Base-by-base conservation (phyloP, 306 rosid species). In the Cucurbita maxima region DNA sequence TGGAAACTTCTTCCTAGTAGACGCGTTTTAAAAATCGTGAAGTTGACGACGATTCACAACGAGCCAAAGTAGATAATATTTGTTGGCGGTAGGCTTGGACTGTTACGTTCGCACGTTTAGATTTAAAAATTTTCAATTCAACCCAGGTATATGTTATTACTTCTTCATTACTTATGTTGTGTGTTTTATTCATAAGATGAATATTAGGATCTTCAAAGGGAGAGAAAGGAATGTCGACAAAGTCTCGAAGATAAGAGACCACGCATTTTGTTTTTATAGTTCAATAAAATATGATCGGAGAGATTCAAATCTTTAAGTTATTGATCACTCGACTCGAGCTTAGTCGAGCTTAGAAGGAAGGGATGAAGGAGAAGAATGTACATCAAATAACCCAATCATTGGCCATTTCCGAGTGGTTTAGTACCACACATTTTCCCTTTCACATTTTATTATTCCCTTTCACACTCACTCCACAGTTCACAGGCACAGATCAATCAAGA, bases 161-260 rank as follows among this genome's bases (percentile, higher is more conserved):
- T 19, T 14, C 36, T 9, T 57, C 67, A 8, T 36, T 60, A 41
- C 54, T 20, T 66, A 0, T 44, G 6, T 66, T 64, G 45, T 76
- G 34, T 30, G 3, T 53, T 38, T 30, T 76, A 44, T 71, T 47
- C 53, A 7, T 12, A 10, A 19, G 15, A 38, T 73, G 52, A 58
- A 62, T 45, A 44, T 67, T 18, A 84, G 95, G 89, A 74, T 44
- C 84, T 88, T 48, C 89, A 86, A 79, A 77, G 45, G 80, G 87
- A 88, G 84, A 88, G 77, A 58, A 86, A 76, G 79, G 74, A 41
- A 67, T 55, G 18, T 10, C 38, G 83, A 80, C 4, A 88, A 82
- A 53, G 79, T 79, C 1, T 53, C 86, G 0, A 89, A 84, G 81
- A 88, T 88, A 73, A 88, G 34, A 84, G 76, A 80, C 89, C 45